Evolutionary conservation across 1,139 yeast genomes (phyloP).

Genomic region (Suhomyces anneliseae): DNA sequence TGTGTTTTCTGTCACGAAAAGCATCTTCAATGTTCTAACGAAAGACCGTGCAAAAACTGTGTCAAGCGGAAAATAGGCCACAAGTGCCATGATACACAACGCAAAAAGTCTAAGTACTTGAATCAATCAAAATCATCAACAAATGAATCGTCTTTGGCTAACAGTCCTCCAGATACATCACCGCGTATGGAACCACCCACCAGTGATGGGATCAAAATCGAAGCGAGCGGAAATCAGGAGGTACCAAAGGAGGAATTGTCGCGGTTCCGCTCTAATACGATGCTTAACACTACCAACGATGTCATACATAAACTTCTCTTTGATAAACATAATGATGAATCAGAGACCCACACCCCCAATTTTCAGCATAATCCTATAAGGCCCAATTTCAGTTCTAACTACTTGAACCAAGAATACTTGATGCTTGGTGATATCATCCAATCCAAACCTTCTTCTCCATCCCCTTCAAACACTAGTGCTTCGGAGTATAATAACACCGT

Average conservation of each 20-base stretch:
- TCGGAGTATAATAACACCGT: constrained; percentile 24
- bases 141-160: constrained; percentile 3
- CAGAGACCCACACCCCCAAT: constrained; percentile 21
- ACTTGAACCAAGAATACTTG: constrained; percentile 55
- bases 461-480: constrained; percentile 34
- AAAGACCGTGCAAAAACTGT: constrained; percentile 71
- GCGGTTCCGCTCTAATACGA: constrained; percentile 14
- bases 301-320: constrained; percentile 32
- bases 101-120: constrained; percentile 55
- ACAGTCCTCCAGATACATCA: constrained; percentile 1
- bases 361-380: not conserved
- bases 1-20: constrained; percentile 71
- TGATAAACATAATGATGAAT: constrained; percentile 14
- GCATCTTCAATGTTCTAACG: constrained; percentile 63
- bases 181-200: not conserved
- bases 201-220: not conserved
- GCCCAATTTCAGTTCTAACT: constrained; percentile 35
- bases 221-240: not conserved
- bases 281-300: constrained; percentile 42
- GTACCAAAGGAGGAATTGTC: constrained; percentile 1
- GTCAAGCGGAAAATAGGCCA: constrained; percentile 56
- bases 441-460: constrained; percentile 55
- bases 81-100: constrained; percentile 57
- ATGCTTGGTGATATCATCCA: constrained; percentile 57
- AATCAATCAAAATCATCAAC: constrained; percentile 4